phyloP scores from a whole-genome alignment of 352 stramenopile genomes.

The Phytophthora multivora region DNA sequence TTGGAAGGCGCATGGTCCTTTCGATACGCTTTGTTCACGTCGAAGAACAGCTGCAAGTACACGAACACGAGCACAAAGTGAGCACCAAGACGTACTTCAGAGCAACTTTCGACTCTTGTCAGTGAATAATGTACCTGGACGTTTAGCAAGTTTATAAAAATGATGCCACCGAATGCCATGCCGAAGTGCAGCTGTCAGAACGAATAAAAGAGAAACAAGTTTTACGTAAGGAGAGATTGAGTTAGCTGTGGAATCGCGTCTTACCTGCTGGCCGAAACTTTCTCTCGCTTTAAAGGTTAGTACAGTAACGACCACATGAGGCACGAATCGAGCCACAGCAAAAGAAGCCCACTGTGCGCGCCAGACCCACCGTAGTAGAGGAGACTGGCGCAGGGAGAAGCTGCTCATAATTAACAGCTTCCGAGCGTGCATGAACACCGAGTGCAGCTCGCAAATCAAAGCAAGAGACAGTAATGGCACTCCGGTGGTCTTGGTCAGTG shows the following conservation, averaged over 20 bases:
- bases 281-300: constrained; percentile 49
- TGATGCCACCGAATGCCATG: constrained; percentile 78
- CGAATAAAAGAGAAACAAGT: background rate
- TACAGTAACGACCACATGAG: constrained; percentile 47
- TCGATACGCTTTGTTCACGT: constrained; percentile 55
- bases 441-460: constrained; percentile 81
- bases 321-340: constrained; percentile 41
- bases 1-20: constrained; percentile 42
- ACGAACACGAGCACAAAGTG: constrained; percentile 1
- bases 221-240: background rate
- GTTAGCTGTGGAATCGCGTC: background rate
- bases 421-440: constrained; percentile 73
- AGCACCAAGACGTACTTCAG: no score
- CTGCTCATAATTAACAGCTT: constrained; percentile 78
- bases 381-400: constrained; percentile 38
- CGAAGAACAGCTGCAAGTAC: constrained; percentile 52
- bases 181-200: constrained; percentile 51
- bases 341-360: constrained; percentile 64
- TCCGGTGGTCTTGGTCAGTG: constrained; percentile 71
- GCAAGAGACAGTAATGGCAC: constrained; percentile 76
- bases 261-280: constrained; percentile 55
- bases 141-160: constrained; percentile 80
- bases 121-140: constrained; percentile 37
- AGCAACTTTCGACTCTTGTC: no score
- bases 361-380: constrained; percentile 52